phyloP scores from a whole-genome alignment of 2,329 filamentous ascomycete genomes.

The Stenocarpella maydis region DNA sequence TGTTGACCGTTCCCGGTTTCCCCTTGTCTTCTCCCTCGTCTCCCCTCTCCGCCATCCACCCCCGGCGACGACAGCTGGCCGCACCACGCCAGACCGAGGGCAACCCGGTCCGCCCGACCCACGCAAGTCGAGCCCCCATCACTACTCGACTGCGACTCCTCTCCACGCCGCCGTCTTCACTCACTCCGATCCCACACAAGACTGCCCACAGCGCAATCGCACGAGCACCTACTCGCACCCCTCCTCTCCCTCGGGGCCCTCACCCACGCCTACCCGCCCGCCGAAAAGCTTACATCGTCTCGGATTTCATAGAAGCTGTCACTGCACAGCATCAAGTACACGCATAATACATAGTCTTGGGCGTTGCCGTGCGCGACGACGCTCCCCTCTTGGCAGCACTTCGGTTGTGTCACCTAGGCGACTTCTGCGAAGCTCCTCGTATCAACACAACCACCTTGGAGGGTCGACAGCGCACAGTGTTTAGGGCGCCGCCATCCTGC shows the following conservation, averaged over 20 bases:
- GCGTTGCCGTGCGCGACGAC: conserved; percentile 26
- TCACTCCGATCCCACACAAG: not conserved
- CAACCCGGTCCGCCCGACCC: not conserved
- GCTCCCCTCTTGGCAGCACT: conserved; percentile 21
- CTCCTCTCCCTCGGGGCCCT: not conserved
- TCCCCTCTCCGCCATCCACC: conserved; percentile 6
- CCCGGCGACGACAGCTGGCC: conserved; percentile 2
- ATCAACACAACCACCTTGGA: conserved; percentile 8
- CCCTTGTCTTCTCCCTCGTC: conserved; percentile 20
- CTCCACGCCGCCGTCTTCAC: not conserved
- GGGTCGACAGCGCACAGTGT: conserved; percentile 4
- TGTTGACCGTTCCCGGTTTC: conserved; percentile 36
- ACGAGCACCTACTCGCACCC: not conserved
- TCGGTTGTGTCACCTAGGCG: conserved; percentile 30
- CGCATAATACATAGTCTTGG: conserved; percentile 14
- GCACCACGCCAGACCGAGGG: not conserved
- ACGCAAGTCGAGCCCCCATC: conserved; percentile 1
- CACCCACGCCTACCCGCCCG: not conserved
- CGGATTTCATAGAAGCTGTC: conserved; percentile 13
- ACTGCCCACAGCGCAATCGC: not conserved
- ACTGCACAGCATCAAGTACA: conserved; percentile 9
- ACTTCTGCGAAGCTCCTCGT: conserved; percentile 27
- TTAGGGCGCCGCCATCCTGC: conserved; percentile 14
- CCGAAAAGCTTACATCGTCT: not conserved
- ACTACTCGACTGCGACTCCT: conserved; percentile 2